A percentile compares a stretch with the other conserved stretches of the same genome.
Evolutionary conservation across 1,284 basidiomycete species (phyloP).

Genomic region (Flammula alnicola): DNA sequence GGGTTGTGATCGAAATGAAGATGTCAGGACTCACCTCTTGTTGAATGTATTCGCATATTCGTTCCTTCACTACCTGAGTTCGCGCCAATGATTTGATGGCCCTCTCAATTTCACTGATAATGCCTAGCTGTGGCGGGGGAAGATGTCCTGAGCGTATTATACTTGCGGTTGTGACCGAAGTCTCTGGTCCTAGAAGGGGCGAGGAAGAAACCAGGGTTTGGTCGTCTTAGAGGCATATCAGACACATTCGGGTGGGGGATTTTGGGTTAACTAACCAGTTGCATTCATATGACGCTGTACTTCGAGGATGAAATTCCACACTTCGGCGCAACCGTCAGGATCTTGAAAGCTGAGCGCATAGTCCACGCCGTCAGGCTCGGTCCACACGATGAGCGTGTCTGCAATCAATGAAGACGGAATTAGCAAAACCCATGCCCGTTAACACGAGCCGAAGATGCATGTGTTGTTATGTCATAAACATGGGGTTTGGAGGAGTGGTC

Average conservation of each 20-base stretch:
- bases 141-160: conserved; percentile 75
- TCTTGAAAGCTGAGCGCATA: conserved; percentile 98
- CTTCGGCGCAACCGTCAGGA: conserved; percentile 92
- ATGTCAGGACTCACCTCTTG: conserved; percentile 56
- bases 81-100: conserved; percentile 74
- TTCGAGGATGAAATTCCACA: conserved; percentile 96
- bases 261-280: conserved; percentile 45
- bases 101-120: conserved; percentile 76
- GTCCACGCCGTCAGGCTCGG: conserved; percentile 92
- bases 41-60: conserved; percentile 83
- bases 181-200: conserved; percentile 58
- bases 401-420: conserved; percentile 17
- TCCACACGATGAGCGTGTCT: conserved; percentile 99
- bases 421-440: conserved; percentile 16
- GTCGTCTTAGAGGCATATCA: conserved; percentile 43
- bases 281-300: conserved; percentile 86
- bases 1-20: conserved; percentile 11
- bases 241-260: conserved; percentile 4
- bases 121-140: conserved; percentile 71
- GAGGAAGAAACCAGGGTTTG: conserved; percentile 57
- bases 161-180: conserved; percentile 58
- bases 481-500: conserved; percentile 16
- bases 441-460: conserved; percentile 12
- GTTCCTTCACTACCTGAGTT: conserved; percentile 73
- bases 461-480: conserved; percentile 8